phyloP scores from a whole-genome alignment of 305 asterid species.

The Plantago coronopus region DNA sequence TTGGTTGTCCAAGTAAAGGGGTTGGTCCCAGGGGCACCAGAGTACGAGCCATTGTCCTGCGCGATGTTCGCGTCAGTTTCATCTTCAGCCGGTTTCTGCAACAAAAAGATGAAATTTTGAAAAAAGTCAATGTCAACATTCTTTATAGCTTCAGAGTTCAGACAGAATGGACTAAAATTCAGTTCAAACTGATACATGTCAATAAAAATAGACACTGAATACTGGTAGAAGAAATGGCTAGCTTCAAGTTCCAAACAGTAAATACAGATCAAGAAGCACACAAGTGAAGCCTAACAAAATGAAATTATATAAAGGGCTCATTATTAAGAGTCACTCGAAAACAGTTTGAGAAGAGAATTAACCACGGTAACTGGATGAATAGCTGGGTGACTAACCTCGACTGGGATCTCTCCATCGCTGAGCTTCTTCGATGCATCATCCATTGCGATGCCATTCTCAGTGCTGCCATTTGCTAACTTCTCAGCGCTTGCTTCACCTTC shows the following conservation, averaged over 20 bases:
- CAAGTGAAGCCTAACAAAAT: no score
- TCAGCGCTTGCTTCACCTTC: conserved; percentile 21
- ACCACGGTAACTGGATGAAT: no score
- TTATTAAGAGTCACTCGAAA: no score
- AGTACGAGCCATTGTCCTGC: conserved; percentile 7
- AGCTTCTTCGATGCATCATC: conserved; percentile 20
- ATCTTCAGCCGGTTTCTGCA: conserved; percentile 26
- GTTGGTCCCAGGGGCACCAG: not conserved
- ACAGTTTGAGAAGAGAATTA: no score
- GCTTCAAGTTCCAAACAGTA: no score
- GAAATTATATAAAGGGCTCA: no score
- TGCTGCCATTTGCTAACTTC: conserved; percentile 16
- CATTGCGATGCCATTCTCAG: conserved; percentile 15
- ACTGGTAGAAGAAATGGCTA: not conserved
- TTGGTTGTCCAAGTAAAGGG: not conserved
- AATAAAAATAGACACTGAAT: no score
- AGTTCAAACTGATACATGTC: not conserved
- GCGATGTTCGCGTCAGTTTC: conserved; percentile 4
- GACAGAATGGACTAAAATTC: not conserved
- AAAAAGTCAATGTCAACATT: not conserved
- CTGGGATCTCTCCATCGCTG: conserved; percentile 18
- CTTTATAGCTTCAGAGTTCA: not conserved
- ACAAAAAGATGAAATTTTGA: not conserved
- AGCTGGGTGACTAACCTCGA: conserved; percentile 26
- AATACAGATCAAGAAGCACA: no score